phyloP scores from a whole-genome alignment of 805 yeast species.

The Zygoascus bituminiphila region DNA sequence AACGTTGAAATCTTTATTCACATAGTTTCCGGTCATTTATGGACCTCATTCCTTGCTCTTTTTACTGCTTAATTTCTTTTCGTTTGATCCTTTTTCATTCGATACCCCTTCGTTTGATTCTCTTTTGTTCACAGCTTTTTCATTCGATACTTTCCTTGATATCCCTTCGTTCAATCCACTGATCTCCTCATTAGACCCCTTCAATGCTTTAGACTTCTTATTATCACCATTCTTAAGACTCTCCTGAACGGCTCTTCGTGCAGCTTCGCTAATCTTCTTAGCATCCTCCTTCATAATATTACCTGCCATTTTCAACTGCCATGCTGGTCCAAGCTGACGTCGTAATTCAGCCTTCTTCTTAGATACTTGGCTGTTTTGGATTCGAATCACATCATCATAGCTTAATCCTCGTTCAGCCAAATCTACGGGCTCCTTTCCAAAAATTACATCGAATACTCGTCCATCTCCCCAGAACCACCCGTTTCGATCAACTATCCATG shows the following conservation, averaged over 20 bases:
- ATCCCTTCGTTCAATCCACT: neutral
- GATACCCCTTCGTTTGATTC: too few species aligned
- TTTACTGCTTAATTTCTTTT: too few species aligned
- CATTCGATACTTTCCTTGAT: neutral
- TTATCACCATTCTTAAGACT: neutral
- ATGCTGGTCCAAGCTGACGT: conserved; percentile 50
- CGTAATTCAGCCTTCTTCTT: conserved; percentile 43
- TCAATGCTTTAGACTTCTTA: neutral
- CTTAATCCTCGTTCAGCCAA: conserved; percentile 66
- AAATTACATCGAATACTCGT: conserved; percentile 69
- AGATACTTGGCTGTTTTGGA: conserved; percentile 39
- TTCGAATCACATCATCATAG: conserved; percentile 49
- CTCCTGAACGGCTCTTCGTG: conserved; percentile 9
- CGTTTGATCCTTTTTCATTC: too few species aligned
- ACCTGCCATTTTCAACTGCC: conserved; percentile 45
- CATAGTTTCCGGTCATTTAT: too few species aligned
- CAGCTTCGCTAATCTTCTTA: conserved; percentile 19
- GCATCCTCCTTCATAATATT: conserved; percentile 39
- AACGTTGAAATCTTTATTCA: too few species aligned
- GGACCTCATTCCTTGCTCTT: too few species aligned
- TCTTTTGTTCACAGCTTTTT: neutral
- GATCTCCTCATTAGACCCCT: neutral
- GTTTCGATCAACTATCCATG: conserved; percentile 74
- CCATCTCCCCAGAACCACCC: conserved; percentile 95
- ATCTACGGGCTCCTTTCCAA: conserved; percentile 70